Conservation (phyloP, 2,329 filamentous ascomycete species). For the Colletotrichum sp. region DNA sequence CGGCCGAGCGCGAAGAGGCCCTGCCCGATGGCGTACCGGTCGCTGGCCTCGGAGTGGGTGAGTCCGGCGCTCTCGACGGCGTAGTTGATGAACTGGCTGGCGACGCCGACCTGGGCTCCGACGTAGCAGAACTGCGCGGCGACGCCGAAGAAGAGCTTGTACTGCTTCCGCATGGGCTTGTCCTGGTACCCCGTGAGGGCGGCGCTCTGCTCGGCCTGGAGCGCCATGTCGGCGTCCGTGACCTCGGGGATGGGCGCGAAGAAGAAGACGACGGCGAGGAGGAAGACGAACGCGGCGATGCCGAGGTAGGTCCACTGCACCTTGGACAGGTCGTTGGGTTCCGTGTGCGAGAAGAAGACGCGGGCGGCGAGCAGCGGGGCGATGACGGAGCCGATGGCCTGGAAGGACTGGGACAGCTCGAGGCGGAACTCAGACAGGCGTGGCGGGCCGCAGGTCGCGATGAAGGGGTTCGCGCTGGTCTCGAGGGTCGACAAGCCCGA, state of each 20-base stretch:
- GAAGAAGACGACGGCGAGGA: slow-evolving; percentile 63
- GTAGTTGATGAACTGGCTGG: slow-evolving; percentile 60
- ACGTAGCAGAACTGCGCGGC: slow-evolving; percentile 69
- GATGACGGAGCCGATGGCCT: slow-evolving; percentile 61
- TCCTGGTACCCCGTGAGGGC: slow-evolving; percentile 40
- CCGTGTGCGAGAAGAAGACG: slow-evolving; percentile 64
- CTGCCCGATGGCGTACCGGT: slow-evolving; percentile 63
- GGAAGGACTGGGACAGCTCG: slow-evolving; percentile 63
- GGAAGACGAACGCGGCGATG: slow-evolving; percentile 63
- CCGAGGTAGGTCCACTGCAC: slow-evolving; percentile 71
- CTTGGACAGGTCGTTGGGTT: slow-evolving; percentile 54
- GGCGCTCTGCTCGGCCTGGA: slow-evolving; percentile 47
- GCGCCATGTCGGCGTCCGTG: slow-evolving; percentile 67
- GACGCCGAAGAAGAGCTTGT: slow-evolving; percentile 64
- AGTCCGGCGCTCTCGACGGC: slow-evolving; percentile 37
- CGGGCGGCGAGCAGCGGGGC: slow-evolving; percentile 64
- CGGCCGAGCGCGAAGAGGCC: slow-evolving; percentile 64
- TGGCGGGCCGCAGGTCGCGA: slow-evolving; percentile 62
- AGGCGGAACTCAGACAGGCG: slow-evolving; percentile 62
- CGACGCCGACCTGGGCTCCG: slow-evolving; percentile 61
- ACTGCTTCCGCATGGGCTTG: slow-evolving; percentile 59
- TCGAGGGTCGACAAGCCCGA: slow-evolving; percentile 54
- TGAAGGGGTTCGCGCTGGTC: slow-evolving; percentile 61
- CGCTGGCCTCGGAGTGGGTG: slow-evolving; percentile 30
- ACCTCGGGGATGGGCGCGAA: slow-evolving; percentile 56